Evolutionary conservation across 495 filamentous ascomycete species (phyloP).

Genomic region (Podospora comata): DNA sequence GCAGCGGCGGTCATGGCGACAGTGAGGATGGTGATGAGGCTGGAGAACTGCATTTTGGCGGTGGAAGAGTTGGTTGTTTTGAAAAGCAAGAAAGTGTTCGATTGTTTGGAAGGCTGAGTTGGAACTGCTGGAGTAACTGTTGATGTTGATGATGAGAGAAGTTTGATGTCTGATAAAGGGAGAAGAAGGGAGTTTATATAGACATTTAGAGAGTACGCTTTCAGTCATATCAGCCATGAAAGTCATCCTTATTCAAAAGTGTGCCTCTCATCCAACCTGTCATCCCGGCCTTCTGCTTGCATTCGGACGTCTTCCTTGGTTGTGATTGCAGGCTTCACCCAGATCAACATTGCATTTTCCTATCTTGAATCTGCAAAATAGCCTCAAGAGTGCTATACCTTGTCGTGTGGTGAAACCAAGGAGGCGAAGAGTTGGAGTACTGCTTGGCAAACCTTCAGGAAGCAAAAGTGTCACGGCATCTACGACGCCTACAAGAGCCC

Average conservation of each 20-base stretch:
- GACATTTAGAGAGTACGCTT: background rate
- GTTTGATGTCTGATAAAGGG: background rate
- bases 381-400: background rate
- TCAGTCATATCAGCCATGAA: background rate
- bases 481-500: too few species aligned
- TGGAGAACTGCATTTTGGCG: constrained; percentile 18
- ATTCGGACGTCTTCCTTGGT: background rate
- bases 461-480: background rate
- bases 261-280: background rate
- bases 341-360: constrained; percentile 2
- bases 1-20: constrained; percentile 19
- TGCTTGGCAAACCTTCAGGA: background rate
- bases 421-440: background rate
- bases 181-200: constrained; percentile 7
- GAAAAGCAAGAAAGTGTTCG: background rate
- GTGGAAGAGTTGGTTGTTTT: background rate
- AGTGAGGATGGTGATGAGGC: constrained; percentile 14
- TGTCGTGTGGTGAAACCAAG: background rate
- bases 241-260: background rate
- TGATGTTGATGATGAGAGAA: constrained; percentile 1
- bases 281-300: background rate
- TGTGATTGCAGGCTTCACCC: background rate
- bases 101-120: background rate
- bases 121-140: background rate
- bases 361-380: background rate